Evolutionary conservation across 2,329 filamentous ascomycete species (phyloP), one percentile per base, ranked within the genome.

Genomic region (Botrytis deweyae): DNA sequence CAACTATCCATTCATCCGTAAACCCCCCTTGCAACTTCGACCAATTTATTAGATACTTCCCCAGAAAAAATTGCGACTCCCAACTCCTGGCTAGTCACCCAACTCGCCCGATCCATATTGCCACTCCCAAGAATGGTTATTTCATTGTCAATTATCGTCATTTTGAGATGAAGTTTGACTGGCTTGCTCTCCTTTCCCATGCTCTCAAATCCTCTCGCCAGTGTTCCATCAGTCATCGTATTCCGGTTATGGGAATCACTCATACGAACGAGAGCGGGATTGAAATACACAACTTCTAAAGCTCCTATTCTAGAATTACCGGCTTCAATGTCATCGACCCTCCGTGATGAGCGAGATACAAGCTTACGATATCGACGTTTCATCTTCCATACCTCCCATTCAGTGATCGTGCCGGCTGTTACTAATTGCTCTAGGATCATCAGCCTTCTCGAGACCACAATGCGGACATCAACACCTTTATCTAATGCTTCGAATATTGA

Each of bases 51-150:
- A 18, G 84, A 84, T 55, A 87, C 77, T 0, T 81, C 80, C 12
- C 72, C 77, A 6, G 83, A 84, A 70, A 87, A 85, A 62, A 89
- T 84, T 1, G 86, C 86, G 44, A 96, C 84, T 1, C 93, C 93
- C 36, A 96, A 84, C 82, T 97, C 93, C 82, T 96, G 93, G 81
- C 92, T 95, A 8, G 93, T 96, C 82, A 89, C 95, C 92, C 92
- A 96, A 80, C 92, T 95, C 12, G 93, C 93, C 1, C 93, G 88
- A 82, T 97, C 93, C 86, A 95, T 89, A 80, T 97, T 97, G 1
- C 93, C 93, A 29, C 92, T 95, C 0, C 93, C 93, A 4, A 96
- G 83, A 0, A 96, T 85, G 1, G 91, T 85, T 33, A 90, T 88
- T 75, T 89, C 85, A 1, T 85, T 85, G 80, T 97, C 93, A 4